phyloP scores from a whole-genome alignment of 208 protist species.

The Acanthamoeba royreba region DNA sequence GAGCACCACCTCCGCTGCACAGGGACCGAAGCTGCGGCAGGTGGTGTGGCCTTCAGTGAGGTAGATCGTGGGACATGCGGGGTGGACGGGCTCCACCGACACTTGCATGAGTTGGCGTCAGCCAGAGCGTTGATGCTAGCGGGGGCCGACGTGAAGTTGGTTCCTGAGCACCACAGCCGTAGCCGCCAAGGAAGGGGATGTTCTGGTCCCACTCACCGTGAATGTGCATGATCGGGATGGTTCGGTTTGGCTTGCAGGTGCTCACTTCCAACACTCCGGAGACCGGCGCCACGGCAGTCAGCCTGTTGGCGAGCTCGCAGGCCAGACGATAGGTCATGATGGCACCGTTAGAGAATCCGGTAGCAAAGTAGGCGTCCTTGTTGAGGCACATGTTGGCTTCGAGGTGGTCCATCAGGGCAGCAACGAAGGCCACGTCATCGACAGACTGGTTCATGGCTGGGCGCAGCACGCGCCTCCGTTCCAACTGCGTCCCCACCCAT shows the following conservation, averaged over 20 bases:
- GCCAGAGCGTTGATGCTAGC: not conserved
- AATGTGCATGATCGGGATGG: not conserved
- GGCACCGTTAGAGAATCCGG: not conserved
- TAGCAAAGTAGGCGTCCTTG: not conserved
- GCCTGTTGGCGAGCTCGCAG: not conserved
- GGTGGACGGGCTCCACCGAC: not conserved
- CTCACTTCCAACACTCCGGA: not conserved
- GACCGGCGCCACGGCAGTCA: not conserved
- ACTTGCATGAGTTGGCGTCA: not conserved
- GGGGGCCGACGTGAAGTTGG: not conserved
- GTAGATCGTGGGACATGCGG: not conserved
- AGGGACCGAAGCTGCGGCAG: not conserved
- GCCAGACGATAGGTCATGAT: not conserved
- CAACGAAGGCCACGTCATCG: not conserved
- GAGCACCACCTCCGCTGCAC: not conserved
- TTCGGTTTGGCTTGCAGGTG: not conserved
- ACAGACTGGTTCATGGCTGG: not conserved
- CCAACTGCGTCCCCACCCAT: not conserved
- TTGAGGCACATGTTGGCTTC: not conserved
- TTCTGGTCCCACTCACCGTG: not conserved
- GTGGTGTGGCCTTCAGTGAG: not conserved
- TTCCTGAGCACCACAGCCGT: not conserved
- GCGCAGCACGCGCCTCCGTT: not conserved
- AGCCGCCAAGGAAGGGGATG: not conserved
- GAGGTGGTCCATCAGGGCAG: not conserved